Evolutionary conservation across 1,284 basidiomycete species (phyloP), one percentile per base, ranked within the genome.

Genomic region (Tetrapyrgos nigripes): DNA sequence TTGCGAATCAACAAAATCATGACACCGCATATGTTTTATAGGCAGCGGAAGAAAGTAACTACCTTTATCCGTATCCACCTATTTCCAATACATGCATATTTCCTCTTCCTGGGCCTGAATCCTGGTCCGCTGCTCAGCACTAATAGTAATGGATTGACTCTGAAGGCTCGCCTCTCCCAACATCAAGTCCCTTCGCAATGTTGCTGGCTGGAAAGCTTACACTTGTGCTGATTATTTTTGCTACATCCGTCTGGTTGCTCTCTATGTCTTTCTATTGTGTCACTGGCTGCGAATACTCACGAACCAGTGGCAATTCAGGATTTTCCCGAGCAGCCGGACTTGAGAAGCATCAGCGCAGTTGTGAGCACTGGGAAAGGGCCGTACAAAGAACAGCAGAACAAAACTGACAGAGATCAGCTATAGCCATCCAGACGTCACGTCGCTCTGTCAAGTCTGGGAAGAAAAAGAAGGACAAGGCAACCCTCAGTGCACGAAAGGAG

Each of bases 261-360:
- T 50, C 23, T 27, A 52, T 52, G 50, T 8, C 50, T 37, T 35
- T 37, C 40, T 52, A 40, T 28, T 52, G 50, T 40, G 35, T 43
- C 21, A 52, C 35, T 19, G 50, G n/a, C 3, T 52, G 50, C 27
- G n/a, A n/a, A n/a, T 35, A 29, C 31, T 37, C 35, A 35, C 19
- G 24, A 4, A 5, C 40, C 26, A 14, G 10, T 8, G 50, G 50
- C n/a, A n/a, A n/a, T n/a, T n/a, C 50, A 52, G 19, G 50, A 35
- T 14, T 52, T 43, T 43, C 19, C 50, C 4, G 50, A 35, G 26
- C n/a, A 10, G 14, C 6, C 50, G 9, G n/a, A n/a, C 50, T 43
- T 14, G 19, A 3, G 27, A n/a, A 40, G 27, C 50, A 52, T 23
- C 11, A 21, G 4, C 8, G 8, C 5, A 52, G 14, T 2, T 52